Percentiles rank a stretch among this genome's conserved stretches.
These are phyloP conservation scores for Claviceps sp. DNA, from an alignment of 2,329 filamentous ascomycete genomes.

Conservation along the genomic window DNA sequence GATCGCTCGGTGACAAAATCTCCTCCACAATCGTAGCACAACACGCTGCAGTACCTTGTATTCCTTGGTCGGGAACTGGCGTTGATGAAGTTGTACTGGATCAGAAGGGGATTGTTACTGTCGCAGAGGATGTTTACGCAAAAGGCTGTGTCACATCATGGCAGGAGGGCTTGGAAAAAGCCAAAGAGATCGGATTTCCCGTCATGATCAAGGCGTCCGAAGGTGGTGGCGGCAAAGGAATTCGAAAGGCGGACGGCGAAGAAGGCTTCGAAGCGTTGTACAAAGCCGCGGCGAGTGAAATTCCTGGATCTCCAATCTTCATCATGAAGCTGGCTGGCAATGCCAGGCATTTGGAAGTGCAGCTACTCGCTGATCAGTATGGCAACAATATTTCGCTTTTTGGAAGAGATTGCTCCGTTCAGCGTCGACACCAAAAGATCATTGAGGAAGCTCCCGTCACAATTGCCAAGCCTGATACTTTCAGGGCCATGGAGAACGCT, in stretches of 20 bases:
- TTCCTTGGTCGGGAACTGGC: constrained; percentile 97
- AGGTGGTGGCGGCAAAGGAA: constrained; percentile 97
- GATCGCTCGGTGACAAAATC: constrained; percentile 98
- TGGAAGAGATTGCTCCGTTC: constrained; percentile 95
- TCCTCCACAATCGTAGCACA: constrained; percentile 98
- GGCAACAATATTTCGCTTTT: constrained; percentile 99
- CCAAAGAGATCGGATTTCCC: constrained; percentile 87
- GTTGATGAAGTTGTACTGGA: constrained; percentile 72
- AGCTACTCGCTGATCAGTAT: constrained; percentile 95
- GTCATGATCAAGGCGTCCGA: constrained; percentile 99
- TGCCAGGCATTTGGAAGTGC: constrained; percentile 91
- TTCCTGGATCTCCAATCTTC: constrained; percentile 97
- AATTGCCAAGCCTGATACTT: constrained; percentile 78
- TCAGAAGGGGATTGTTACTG: constrained; percentile 77
- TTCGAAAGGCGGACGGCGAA: constrained; percentile 82
- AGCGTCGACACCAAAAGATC: constrained; percentile 98
- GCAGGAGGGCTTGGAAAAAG: constrained; percentile 78
- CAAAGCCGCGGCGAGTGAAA: constrained; percentile 92
- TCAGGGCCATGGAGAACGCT: constrained; percentile 92
- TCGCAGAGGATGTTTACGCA: constrained; percentile 70
- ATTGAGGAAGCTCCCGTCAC: constrained; percentile 98
- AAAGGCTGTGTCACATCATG: constrained; percentile 85
- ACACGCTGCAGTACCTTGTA: constrained; percentile 90
- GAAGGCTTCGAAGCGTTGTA: constrained; percentile 78
- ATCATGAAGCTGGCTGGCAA: constrained; percentile 99